A percentile compares a stretch with the other conserved stretches of the same genome.
Conservation (phyloP, 176 grass and related monocot species). For the Triticum urartu region DNA sequence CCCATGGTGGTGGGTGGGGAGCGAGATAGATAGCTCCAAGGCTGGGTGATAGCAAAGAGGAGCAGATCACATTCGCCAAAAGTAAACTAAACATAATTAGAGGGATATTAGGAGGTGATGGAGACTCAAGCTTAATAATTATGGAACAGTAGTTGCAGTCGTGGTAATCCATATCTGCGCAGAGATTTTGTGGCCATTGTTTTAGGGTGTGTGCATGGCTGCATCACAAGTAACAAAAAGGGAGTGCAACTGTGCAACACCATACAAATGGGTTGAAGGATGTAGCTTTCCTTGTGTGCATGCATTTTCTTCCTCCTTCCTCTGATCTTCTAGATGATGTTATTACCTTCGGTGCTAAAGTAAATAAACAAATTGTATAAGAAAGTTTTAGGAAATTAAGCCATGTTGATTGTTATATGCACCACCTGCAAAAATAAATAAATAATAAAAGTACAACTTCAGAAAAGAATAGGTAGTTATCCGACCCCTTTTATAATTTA, state of each 20-base stretch:
- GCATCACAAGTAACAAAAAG: slow-evolving; percentile 43
- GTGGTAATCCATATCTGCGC: slow-evolving; percentile 29
- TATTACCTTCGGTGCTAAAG: background rate
- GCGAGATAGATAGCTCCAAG: slow-evolving; percentile 40
- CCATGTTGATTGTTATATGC: background rate
- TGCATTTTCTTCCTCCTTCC: background rate
- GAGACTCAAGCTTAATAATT: slow-evolving; percentile 36
- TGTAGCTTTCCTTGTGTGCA: background rate
- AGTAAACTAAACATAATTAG: slow-evolving; percentile 11
- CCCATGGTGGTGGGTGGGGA: slow-evolving; percentile 55
- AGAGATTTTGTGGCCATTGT: slow-evolving; percentile 38
- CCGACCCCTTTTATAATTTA: background rate
- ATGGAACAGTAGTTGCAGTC: slow-evolving; percentile 25
- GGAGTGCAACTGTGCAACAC: background rate
- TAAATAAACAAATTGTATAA: background rate
- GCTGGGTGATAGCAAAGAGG: slow-evolving; percentile 26
- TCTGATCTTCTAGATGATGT: background rate
- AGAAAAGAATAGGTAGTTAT: background rate
- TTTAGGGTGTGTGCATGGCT: slow-evolving; percentile 30
- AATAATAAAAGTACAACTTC: background rate
- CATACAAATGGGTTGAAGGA: background rate
- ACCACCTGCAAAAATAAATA: background rate
- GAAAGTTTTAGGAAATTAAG: background rate
- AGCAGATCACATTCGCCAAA: slow-evolving; percentile 27
- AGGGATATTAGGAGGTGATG: slow-evolving; percentile 19